Conservation (phyloP, 2,329 filamentous ascomycete species). For the Emmonsia crescens region DNA sequence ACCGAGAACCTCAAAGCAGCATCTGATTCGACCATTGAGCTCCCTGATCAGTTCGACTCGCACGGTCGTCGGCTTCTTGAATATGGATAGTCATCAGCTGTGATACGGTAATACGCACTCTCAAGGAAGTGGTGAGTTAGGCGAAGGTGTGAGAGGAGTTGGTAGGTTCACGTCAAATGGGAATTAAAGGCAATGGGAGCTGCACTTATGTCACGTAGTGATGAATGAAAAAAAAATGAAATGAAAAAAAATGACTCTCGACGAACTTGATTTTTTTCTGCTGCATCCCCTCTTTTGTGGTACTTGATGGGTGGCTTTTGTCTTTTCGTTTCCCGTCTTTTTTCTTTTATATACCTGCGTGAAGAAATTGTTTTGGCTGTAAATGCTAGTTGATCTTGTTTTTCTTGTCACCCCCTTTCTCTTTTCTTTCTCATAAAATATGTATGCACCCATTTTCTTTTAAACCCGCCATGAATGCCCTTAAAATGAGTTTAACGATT, state of each 20-base stretch:
- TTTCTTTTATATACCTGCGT: not conserved
- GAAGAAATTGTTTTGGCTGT: not conserved
- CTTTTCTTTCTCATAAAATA: not conserved
- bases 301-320: not conserved
- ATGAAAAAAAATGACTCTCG: no score
- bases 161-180: no score
- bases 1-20: constrained; percentile 8
- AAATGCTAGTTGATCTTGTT: no score
- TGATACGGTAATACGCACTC: no score
- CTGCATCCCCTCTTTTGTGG: not conserved
- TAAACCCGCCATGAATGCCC: not conserved
- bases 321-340: not conserved
- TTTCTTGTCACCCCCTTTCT: not conserved
- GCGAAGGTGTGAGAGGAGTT: no score
- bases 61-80: constrained; percentile 15
- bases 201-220: no score
- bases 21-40: constrained; percentile 25
- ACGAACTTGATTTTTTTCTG: no score
- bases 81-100: not conserved
- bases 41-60: constrained; percentile 25
- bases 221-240: not conserved
- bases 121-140: not conserved
- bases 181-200: no score
- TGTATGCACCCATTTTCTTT: not conserved
- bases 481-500: not conserved